Conservation (phyloP, 83 land plant genomes). For the Picea abies region DNA sequence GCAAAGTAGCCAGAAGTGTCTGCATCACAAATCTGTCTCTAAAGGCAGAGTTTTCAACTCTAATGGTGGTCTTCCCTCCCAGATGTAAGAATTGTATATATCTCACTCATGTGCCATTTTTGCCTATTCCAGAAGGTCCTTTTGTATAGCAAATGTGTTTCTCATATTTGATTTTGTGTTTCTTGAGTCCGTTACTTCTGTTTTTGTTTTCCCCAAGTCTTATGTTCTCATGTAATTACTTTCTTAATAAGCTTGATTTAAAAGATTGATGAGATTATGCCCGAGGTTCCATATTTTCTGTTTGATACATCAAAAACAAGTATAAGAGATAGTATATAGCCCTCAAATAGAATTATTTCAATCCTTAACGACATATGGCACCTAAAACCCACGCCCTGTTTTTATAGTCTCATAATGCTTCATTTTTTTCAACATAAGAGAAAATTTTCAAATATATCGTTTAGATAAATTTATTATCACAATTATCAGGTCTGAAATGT, state of each 20-base stretch:
- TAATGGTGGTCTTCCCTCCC: conserved; percentile 81
- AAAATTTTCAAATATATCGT: no score
- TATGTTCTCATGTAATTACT: background rate
- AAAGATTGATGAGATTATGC: conserved; percentile 2
- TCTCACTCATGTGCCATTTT: conserved; percentile 2
- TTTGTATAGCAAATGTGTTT: background rate
- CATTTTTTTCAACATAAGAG: no score
- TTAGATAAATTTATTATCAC: no score
- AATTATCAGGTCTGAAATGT: no score
- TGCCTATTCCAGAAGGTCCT: conserved; percentile 1
- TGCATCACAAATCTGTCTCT: conserved; percentile 77
- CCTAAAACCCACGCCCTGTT: no score
- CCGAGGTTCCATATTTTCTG: background rate
- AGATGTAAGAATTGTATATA: conserved; percentile 54
- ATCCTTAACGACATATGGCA: background rate
- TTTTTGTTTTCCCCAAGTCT: background rate
- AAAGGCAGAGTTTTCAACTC: conserved; percentile 49
- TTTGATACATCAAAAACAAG: no score
- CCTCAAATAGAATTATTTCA: background rate
- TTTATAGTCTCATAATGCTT: no score
- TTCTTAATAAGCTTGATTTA: background rate
- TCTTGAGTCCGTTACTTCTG: background rate
- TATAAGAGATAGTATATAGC: background rate
- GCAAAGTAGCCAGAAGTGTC: conserved; percentile 68
- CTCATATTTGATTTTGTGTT: background rate